Base-by-base conservation (phyloP, 169 alveolate genomes). In the Eimeria falciformis region DNA sequence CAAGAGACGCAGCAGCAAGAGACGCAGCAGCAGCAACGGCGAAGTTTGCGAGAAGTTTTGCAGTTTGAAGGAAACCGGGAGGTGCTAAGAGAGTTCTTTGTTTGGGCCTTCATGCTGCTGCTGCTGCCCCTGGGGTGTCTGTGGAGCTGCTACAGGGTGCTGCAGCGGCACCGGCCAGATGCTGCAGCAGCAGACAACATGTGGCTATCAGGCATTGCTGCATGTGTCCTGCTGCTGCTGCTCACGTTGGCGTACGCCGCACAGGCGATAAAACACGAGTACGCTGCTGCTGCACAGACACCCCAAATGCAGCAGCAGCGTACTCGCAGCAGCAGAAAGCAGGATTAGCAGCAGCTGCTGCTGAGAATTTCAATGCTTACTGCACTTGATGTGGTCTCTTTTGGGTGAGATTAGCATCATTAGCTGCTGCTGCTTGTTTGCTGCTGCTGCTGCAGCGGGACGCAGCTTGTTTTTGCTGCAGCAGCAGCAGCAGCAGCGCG, bases 111-210 rank as follows among this genome's bases (percentile, higher is more conserved):
- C 68, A 62, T 77, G 62, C 86, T 46, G 86, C 86, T 77, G 86
- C 68, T 47, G 68, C 68, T 46, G 62, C 86, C 86, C 1, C 86
- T 46, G 7, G 56, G 46, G 69, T 17, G 37, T 12, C 62, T 73
- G 43, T 46, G 86, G 86, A 46, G 86, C 12, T 1, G 1, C 7
- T 77, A 45, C 27, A 21, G 23, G 12, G 7, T 43, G 86, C 86
- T 77, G 86, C 86, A 77, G 86, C 68, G 25, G 66, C 86, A 47
- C 1, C 46, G 69, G 2, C 69, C 86, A 46, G 68, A 21, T 12
- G 86, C 86, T 46, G 86, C 86, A 47, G 68, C 86, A 77, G 69
- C 86, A 77, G 84, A 73, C 21, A 73, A 73, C 40, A 73, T 73
- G 84, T 73, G 25, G 12, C 29, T 73, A 3, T 6, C 84, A 14